These are phyloP conservation scores for Solanum virginianum DNA, from an alignment of 257 asterid species.

Conservation along the genomic window DNA sequence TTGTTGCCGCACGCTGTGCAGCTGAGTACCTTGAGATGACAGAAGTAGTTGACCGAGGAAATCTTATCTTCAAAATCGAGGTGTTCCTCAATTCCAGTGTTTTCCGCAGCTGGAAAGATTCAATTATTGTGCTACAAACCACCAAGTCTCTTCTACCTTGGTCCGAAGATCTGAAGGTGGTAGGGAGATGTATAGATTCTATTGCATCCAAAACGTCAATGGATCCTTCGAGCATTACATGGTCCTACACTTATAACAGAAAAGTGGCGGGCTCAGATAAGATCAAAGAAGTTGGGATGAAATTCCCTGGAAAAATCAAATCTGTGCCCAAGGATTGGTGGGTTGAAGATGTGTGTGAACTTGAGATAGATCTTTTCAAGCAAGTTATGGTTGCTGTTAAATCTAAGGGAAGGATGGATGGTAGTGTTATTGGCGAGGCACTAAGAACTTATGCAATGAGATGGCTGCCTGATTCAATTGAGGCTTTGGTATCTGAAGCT, in stretches of 20 bases:
- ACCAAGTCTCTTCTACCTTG: constrained; percentile 62
- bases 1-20: constrained; percentile 81
- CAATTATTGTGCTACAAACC: constrained; percentile 78
- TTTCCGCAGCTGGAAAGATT: constrained; percentile 82
- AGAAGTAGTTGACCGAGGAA: constrained; percentile 72
- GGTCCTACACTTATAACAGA: constrained; percentile 80
- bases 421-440: constrained; percentile 65
- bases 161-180: constrained; percentile 71
- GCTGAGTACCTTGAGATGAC: constrained; percentile 91
- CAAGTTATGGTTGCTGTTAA: constrained; percentile 71
- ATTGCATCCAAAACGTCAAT: constrained; percentile 78
- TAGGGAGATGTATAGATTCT: constrained; percentile 71
- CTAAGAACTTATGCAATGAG: constrained; percentile 61
- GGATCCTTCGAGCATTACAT: constrained; percentile 64
- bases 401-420: constrained; percentile 70
- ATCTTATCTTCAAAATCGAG: constrained; percentile 65
- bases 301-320: constrained; percentile 28
- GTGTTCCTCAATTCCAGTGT: constrained; percentile 78
- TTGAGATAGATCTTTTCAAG: constrained; percentile 69
- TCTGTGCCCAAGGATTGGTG: constrained; percentile 83
- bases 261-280: constrained; percentile 34
- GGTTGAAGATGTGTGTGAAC: constrained; percentile 79
- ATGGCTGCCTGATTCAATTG: constrained; percentile 83
- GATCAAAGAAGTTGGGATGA: constrained; percentile 26
- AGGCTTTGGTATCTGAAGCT: constrained; percentile 59